These are phyloP conservation scores for Phytopythium mirpurense DNA, from an alignment of 352 stramenopile species.

Conservation along the genomic window DNA sequence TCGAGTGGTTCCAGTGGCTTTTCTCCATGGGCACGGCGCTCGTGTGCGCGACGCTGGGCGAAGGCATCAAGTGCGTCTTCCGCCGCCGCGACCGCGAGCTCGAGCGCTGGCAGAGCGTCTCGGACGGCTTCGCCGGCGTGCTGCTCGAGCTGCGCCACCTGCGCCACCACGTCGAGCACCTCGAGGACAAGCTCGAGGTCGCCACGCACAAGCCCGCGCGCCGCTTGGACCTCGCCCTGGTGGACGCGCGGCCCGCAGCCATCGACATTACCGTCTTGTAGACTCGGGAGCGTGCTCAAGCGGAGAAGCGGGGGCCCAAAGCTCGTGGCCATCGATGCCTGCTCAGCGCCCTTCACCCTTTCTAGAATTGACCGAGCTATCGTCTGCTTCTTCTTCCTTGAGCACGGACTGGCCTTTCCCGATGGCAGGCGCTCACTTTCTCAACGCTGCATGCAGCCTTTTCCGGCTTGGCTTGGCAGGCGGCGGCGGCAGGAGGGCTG, in stretches of 20 bases:
- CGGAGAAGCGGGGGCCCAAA: no score
- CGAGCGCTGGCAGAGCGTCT: slow-evolving; percentile 22
- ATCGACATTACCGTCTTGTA: slow-evolving; percentile 11
- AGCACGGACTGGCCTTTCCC: slow-evolving; percentile 1
- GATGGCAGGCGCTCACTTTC: neutral
- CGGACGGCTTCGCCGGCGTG: slow-evolving; percentile 32
- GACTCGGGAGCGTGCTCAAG: neutral
- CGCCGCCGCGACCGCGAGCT: slow-evolving; percentile 24
- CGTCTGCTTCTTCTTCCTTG: neutral
- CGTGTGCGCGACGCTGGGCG: slow-evolving; percentile 21
- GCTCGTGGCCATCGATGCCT: neutral
- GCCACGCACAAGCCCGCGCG: slow-evolving; percentile 28
- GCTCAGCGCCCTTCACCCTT: no score
- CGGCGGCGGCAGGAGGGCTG: no score
- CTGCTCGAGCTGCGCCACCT: slow-evolving; percentile 41
- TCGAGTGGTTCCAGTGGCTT: slow-evolving; percentile 39
- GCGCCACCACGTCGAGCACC: slow-evolving; percentile 37
- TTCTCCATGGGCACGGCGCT: slow-evolving; percentile 32
- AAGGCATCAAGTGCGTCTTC: slow-evolving; percentile 38
- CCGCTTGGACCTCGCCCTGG: slow-evolving; percentile 18
- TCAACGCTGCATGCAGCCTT: neutral
- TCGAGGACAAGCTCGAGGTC: slow-evolving; percentile 46
- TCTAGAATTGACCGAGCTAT: slow-evolving; percentile 5
- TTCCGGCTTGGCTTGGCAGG: neutral
- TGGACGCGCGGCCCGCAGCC: slow-evolving; percentile 9